Evolutionary conservation across 179 eudicot species (phyloP).

Genomic region (Amaranthus tricolor): DNA sequence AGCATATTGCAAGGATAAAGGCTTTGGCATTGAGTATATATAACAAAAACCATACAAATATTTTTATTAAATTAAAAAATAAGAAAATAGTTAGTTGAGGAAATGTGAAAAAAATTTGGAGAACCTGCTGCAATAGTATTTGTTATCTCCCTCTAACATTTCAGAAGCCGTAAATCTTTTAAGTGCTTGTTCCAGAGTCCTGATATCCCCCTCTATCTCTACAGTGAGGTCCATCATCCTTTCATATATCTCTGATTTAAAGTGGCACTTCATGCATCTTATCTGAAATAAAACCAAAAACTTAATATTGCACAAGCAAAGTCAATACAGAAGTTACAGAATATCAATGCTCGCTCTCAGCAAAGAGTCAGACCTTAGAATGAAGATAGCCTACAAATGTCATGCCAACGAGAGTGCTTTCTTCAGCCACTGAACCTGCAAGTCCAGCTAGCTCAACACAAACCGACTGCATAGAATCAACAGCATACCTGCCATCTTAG

Average conservation of each 20-base stretch:
- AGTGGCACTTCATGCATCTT: conserved; percentile 73
- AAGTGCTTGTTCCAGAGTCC: conserved; percentile 81
- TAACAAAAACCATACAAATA: background rate
- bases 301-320: conserved; percentile 4
- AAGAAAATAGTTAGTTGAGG: background rate
- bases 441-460: conserved; percentile 65
- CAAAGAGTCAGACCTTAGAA: conserved; percentile 57
- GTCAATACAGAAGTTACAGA: background rate
- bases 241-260: conserved; percentile 72
- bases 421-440: conserved; percentile 57
- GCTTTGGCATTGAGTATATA: no score
- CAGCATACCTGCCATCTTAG: conserved; percentile 61
- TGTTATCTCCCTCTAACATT: conserved; percentile 75
- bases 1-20: background rate
- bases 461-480: conserved; percentile 76
- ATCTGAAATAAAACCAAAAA: conserved; percentile 44
- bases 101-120: background rate
- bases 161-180: conserved; percentile 65
- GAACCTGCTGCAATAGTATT: conserved; percentile 82
- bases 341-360: background rate
- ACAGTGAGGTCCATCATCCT: conserved; percentile 92
- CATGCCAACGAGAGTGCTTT: conserved; percentile 74
- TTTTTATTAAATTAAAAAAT: background rate
- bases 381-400: conserved; percentile 92
- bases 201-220: conserved; percentile 82